phyloP scores from a whole-genome alignment of 2,329 filamentous ascomycete genomes.

The Dothiorella sarmentorum region DNA sequence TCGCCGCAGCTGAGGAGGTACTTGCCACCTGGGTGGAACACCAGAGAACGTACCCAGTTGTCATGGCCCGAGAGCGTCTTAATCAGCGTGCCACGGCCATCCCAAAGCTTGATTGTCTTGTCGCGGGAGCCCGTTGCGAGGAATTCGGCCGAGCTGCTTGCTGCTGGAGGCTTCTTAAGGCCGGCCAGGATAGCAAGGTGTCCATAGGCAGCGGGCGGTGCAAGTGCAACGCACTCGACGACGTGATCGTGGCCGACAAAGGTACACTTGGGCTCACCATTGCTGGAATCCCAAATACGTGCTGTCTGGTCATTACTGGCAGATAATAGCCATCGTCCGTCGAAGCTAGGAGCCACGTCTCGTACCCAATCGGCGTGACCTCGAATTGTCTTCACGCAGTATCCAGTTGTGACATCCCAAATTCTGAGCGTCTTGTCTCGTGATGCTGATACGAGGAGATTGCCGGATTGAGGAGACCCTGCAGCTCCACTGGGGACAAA shows the following conservation, averaged over 20 bases:
- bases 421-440: constrained; percentile 80
- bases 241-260: constrained; percentile 84
- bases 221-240: constrained; percentile 82
- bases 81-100: constrained; percentile 76
- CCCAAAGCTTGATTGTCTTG: constrained; percentile 88
- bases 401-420: constrained; percentile 92
- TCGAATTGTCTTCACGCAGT: constrained; percentile 83
- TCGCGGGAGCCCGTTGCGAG: constrained; percentile 86
- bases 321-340: constrained; percentile 79
- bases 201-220: constrained; percentile 73
- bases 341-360: constrained; percentile 75
- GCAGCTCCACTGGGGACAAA: constrained; percentile 83
- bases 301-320: constrained; percentile 79
- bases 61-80: constrained; percentile 85
- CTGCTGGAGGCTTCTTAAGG: constrained; percentile 74
- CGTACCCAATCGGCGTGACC: constrained; percentile 91
- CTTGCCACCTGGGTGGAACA: constrained; percentile 89
- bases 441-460: constrained; percentile 81
- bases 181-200: constrained; percentile 75
- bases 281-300: constrained; percentile 78
- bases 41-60: constrained; percentile 84
- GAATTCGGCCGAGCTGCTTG: constrained; percentile 76
- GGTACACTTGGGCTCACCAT: constrained; percentile 71
- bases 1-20: constrained; percentile 83
- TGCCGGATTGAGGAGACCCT: constrained; percentile 73